Evolutionary conservation across 441 rosid genomes (phyloP).

Genomic region (Oxalis stricta): DNA sequence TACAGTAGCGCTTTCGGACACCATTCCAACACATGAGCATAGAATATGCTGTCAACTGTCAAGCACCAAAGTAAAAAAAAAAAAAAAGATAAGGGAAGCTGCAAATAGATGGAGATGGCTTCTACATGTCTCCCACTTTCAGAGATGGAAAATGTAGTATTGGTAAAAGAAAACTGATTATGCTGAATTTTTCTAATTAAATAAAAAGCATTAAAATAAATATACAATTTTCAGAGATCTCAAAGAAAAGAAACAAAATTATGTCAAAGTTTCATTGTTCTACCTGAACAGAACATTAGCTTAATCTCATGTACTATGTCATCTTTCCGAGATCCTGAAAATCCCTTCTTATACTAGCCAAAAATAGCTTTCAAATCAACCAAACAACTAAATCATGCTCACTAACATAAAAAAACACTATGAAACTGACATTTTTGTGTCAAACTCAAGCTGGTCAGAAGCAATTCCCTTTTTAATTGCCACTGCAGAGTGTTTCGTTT

Average conservation of each 20-base stretch:
- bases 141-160: no score
- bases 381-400: slow-evolving; percentile 14
- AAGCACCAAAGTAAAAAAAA: no score
- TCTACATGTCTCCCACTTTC: no score
- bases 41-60: no score
- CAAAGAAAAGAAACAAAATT: neutral
- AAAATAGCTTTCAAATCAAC: slow-evolving; percentile 12
- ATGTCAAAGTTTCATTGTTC: slow-evolving; percentile 6
- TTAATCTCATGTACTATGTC: slow-evolving; percentile 2
- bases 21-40: no score
- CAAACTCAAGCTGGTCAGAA: slow-evolving; percentile 13
- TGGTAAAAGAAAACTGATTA: no score
- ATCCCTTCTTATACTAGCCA: slow-evolving; percentile 11
- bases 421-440: slow-evolving; percentile 16
- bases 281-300: neutral
- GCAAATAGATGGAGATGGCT: no score
- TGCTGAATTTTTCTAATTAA: no score
- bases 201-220: neutral
- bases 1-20: no score
- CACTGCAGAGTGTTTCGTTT: slow-evolving; percentile 11
- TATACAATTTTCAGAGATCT: neutral
- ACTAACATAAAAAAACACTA: slow-evolving; percentile 9
- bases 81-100: no score
- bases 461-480: slow-evolving; percentile 28
- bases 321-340: slow-evolving; percentile 1